Base-by-base conservation (phyloP, 2,329 filamentous ascomycete genomes). In the Alternaria longipes region DNA sequence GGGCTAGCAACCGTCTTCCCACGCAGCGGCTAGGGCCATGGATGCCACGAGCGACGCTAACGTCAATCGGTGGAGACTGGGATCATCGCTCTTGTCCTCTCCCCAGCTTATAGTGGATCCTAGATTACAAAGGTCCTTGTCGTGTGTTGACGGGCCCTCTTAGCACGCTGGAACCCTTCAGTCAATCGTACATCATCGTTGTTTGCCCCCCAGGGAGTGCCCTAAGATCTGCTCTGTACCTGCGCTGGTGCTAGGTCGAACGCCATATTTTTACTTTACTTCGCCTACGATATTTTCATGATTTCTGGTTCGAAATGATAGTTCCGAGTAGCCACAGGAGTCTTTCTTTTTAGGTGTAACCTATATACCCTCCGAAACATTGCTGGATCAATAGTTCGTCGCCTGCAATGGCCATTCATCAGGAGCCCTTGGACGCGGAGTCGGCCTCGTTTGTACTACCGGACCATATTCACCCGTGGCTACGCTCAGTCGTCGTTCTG, bases 401-500 rank as follows among this genome's bases (percentile, higher is more conserved):
- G 26, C n/a, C 53, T 49, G 54, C 58, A 8, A 78, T 78, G 75
- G 5, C 32, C 14, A 56, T 65, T 44, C 14, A 50, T 55, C 58
- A 62, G 11, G 56, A 64, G 20, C 53, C 32, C 45, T 59, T 75
- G 55, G 76, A 78, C 56, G 50, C 14, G 14, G 70, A 69, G 14
- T 78, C 75, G 46, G 34, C 20, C 8, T 72, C 78, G 9, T 71
- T 81, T 16, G 63, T 66, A 12, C 66, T 83, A 3, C 75, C 80
- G 6, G 42, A 60, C 12, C 59, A 71, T 36, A 76, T 82, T 2
- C 69, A 72, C 28, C 73, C 67, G 11, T 84, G 83, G 65, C 72
- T 85, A 18, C 79, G 78, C 18, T 81, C 82, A 16, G 80, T 86
- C 56, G 79, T 83, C 24, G 66, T 73, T 28, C 71, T 85, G 26